These are phyloP conservation scores for Colletotrichum cordylinicola DNA, from an alignment of 2,329 filamentous ascomycete species.

Conservation along the genomic window DNA sequence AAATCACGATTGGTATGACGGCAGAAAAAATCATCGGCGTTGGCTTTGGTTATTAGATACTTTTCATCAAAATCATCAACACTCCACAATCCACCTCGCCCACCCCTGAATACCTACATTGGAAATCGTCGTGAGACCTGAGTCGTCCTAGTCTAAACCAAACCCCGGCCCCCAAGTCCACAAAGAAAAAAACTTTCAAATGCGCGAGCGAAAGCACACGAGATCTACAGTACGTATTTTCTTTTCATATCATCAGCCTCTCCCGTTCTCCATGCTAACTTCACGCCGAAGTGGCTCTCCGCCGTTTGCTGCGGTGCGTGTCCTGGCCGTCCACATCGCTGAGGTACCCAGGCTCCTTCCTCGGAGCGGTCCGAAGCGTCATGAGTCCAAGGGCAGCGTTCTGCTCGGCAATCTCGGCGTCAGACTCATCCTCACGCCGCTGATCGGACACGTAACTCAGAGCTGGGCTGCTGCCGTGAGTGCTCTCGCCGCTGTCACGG, in stretches of 20 bases:
- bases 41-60: not conserved
- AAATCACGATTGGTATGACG: not conserved
- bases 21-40: not conserved
- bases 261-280: not conserved
- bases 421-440: constrained; percentile 14
- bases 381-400: constrained; percentile 54
- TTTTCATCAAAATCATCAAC: not conserved
- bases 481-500: constrained; percentile 25
- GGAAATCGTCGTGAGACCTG: not conserved
- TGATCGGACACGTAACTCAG: constrained; percentile 1
- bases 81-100: not conserved
- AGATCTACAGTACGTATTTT: constrained; percentile 2
- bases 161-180: not conserved
- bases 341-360: constrained; percentile 6
- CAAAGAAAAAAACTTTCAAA: not conserved
- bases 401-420: constrained; percentile 40
- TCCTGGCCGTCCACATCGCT: constrained; percentile 28
- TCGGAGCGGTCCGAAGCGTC: constrained; percentile 43
- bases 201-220: constrained; percentile 3
- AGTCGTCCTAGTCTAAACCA: not conserved
- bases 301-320: constrained; percentile 41
- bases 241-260: not conserved
- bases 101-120: not conserved
- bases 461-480: constrained; percentile 25
- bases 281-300: constrained; percentile 46